Evolutionary conservation across 306 rosid genomes (phyloP).

Genomic region (Cicer cuneatum): DNA sequence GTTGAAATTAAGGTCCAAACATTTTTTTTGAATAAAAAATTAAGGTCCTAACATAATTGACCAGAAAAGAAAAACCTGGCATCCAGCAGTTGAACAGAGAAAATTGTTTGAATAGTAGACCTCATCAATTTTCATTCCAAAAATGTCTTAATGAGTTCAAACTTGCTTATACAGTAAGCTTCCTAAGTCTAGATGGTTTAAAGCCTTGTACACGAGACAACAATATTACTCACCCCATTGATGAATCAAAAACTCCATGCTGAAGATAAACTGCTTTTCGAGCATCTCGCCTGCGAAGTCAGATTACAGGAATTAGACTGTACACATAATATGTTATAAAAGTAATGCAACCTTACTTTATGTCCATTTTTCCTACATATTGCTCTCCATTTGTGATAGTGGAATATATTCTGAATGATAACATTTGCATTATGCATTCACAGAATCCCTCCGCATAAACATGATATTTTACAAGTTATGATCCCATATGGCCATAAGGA

Average conservation of each 20-base stretch:
- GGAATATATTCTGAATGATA: constrained; percentile 18
- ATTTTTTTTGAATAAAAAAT: not conserved
- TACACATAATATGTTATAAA: constrained; percentile 17
- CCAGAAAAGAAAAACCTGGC: not conserved
- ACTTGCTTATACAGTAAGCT: not conserved
- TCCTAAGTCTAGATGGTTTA: not conserved
- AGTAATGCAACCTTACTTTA: not conserved
- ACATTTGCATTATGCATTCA: not conserved
- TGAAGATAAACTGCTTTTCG: constrained; percentile 88
- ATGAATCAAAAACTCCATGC: constrained; percentile 91
- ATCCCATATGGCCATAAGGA: not conserved
- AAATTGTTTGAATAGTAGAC: not conserved
- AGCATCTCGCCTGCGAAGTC: constrained; percentile 85
- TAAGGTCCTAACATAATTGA: not conserved
- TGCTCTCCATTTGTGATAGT: constrained; percentile 14
- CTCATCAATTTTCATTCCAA: not conserved
- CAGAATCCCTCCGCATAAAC: not conserved
- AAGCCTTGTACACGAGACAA: constrained; percentile 27
- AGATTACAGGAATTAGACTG: constrained; percentile 42
- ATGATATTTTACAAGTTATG: constrained; percentile 5
- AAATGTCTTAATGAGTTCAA: constrained; percentile 7
- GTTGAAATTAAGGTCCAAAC: not conserved
- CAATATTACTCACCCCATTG: constrained; percentile 86
- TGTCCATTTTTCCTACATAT: constrained; percentile 5
- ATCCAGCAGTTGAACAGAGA: not conserved